phyloP scores from a whole-genome alignment of 192 early-diverging fungal genomes.

The Pilobolus umbonatus region DNA sequence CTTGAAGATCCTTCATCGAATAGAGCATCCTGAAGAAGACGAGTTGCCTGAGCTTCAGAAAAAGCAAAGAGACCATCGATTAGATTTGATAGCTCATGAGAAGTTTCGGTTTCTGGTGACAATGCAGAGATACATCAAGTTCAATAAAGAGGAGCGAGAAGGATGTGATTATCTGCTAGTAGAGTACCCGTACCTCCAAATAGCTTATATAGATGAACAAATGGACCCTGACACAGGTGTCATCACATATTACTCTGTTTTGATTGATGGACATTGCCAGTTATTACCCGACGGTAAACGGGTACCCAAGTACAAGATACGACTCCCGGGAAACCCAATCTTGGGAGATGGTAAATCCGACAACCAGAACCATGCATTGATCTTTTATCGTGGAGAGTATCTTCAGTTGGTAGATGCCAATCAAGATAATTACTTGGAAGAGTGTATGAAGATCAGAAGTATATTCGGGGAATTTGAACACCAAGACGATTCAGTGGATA shows the following conservation, averaged over 20 bases:
- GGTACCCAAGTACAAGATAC: constrained; percentile 59
- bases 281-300: constrained; percentile 47
- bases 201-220: constrained; percentile 61
- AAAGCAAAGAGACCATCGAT: constrained; percentile 39
- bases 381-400: constrained; percentile 72
- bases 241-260: constrained; percentile 39
- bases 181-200: constrained; percentile 61
- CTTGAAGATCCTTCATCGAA: constrained; percentile 59
- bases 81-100: constrained; percentile 55
- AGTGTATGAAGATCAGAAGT: constrained; percentile 70
- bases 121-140: constrained; percentile 68
- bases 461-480: constrained; percentile 71
- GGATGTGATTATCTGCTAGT: constrained; percentile 57
- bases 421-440: constrained; percentile 78
- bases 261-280: constrained; percentile 67
- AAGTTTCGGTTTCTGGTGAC: constrained; percentile 69
- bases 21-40: constrained; percentile 61
- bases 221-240: constrained; percentile 30
- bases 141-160: constrained; percentile 62
- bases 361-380: constrained; percentile 71
- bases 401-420: constrained; percentile 74
- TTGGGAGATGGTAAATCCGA: constrained; percentile 75
- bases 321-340: constrained; percentile 67
- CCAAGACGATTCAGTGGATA: constrained; percentile 35
- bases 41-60: constrained; percentile 28